Percentiles rank a stretch among this genome's conserved stretches.
These are phyloP conservation scores for Raffaelea deltoideospora DNA, from an alignment of 2,329 filamentous ascomycete species.

Conservation along the genomic window DNA sequence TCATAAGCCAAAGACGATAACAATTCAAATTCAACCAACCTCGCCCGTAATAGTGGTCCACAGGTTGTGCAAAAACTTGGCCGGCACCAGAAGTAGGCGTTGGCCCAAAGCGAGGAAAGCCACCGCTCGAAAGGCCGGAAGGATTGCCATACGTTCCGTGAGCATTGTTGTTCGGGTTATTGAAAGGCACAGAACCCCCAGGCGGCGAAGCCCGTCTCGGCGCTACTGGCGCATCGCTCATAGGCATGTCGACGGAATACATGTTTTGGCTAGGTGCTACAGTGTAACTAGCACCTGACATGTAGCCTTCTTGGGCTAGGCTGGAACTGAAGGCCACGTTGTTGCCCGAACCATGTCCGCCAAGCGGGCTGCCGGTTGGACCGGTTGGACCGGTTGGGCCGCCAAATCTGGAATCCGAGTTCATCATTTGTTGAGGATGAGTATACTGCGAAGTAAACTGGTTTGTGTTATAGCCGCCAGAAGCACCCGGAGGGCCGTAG, in stretches of 20 bases:
- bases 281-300: slow-evolving; percentile 5
- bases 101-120: slow-evolving; percentile 7
- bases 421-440: not conserved
- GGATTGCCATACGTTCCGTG: slow-evolving; percentile 29
- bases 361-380: not conserved
- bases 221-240: slow-evolving; percentile 5
- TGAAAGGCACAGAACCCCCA: slow-evolving; percentile 1
- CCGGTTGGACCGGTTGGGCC: slow-evolving; percentile 1
- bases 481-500: slow-evolving; percentile 2
- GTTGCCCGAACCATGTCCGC: not conserved
- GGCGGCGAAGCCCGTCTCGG: slow-evolving; percentile 6
- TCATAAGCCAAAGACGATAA: too few relatives aligned
- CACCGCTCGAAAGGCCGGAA: slow-evolving; percentile 7
- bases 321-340: not conserved
- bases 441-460: not conserved
- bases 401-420: slow-evolving; percentile 6
- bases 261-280: slow-evolving; percentile 3
- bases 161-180: not conserved
- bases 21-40: too few relatives aligned
- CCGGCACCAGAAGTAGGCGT: slow-evolving; percentile 5
- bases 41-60: slow-evolving; percentile 9
- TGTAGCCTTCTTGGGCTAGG: slow-evolving; percentile 5
- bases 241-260: slow-evolving; percentile 7
- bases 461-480: slow-evolving; percentile 4
- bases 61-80: slow-evolving; percentile 6